These are phyloP conservation scores for Tulasnella sp. DNA, from an alignment of 768 basidiomycete genomes.

Conservation along the genomic window DNA sequence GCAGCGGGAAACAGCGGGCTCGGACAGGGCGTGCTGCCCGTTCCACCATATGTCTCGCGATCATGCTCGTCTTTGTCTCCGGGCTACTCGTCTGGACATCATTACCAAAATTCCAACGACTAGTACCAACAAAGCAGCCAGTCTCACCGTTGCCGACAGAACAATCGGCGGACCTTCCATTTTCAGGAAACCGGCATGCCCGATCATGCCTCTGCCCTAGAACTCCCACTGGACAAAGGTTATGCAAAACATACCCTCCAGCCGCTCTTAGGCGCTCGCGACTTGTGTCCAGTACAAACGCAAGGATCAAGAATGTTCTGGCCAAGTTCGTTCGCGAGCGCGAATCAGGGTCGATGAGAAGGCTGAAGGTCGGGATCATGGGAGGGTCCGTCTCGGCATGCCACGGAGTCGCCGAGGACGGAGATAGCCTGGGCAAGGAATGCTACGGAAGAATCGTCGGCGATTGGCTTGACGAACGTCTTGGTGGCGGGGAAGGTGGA, in stretches of 20 bases:
- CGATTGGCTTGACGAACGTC: conserved; percentile 4
- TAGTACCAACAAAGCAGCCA: background rate
- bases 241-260: background rate
- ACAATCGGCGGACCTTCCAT: background rate
- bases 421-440: background rate
- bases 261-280: background rate
- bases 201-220: background rate
- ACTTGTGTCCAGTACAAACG: background rate
- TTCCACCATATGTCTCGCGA: background rate
- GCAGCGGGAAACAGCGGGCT: background rate
- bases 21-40: background rate
- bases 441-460: background rate
- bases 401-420: background rate
- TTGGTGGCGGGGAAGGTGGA: background rate
- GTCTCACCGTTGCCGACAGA: background rate
- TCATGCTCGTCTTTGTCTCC: background rate
- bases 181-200: background rate
- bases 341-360: background rate
- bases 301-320: background rate
- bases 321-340: background rate
- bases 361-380: conserved; percentile 3
- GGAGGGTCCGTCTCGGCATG: conserved; percentile 6
- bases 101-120: background rate
- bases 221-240: background rate
- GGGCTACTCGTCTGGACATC: background rate